Conservation (phyloP, 768 basidiomycete species). For the Phaeotremella fagi region DNA sequence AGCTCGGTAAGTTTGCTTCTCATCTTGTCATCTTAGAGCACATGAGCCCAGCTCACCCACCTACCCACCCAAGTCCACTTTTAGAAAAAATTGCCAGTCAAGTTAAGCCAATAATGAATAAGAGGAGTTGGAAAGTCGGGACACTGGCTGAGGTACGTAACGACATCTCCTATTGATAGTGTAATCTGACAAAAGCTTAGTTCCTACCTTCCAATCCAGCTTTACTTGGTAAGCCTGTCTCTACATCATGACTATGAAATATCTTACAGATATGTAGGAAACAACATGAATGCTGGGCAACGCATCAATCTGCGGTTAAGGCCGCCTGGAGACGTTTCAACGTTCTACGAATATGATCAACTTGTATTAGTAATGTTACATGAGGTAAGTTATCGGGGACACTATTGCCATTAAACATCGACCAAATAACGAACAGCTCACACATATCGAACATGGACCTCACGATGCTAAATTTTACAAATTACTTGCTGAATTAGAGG, state of each 20-base stretch:
- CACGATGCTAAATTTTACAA: conserved; percentile 63
- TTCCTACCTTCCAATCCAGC: conserved; percentile 35
- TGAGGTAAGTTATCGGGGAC: conserved; percentile 56
- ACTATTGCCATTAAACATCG: conserved; percentile 3
- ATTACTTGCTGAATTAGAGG: conserved; percentile 59
- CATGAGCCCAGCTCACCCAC: no score
- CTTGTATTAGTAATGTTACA: conserved; percentile 83
- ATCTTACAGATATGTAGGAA: not conserved
- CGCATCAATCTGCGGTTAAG: conserved; percentile 80
- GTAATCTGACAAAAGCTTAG: conserved; percentile 1
- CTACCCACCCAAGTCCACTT: conserved; percentile 22
- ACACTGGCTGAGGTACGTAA: conserved; percentile 39
- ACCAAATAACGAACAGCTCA: conserved; percentile 56
- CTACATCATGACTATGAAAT: not conserved
- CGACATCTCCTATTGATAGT: not conserved
- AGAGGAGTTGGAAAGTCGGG: conserved; percentile 64
- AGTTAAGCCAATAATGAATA: conserved; percentile 91
- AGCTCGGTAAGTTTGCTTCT: conserved; percentile 41
- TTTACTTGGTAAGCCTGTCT: conserved; percentile 19
- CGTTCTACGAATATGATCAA: conserved; percentile 70
- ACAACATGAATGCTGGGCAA: conserved; percentile 64
- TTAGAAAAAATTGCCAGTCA: conserved; percentile 50
- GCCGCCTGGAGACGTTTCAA: conserved; percentile 62
- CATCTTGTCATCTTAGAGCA: no score
- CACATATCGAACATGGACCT: conserved; percentile 81